Evolutionary conservation across 768 basidiomycete species (phyloP), one percentile per base, ranked within the genome.

Genomic region (Lactifluus volemus): DNA sequence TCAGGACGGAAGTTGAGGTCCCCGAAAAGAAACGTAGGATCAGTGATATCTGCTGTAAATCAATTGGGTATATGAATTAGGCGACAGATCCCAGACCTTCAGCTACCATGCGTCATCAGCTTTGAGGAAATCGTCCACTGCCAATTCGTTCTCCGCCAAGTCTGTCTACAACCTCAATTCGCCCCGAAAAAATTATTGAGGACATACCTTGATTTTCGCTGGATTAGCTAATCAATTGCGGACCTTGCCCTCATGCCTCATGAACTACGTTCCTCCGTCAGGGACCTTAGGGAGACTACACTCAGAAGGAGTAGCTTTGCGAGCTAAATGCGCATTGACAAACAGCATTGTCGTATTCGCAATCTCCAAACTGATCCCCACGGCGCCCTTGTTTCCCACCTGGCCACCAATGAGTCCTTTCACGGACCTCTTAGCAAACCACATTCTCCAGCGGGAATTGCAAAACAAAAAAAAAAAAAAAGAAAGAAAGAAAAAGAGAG

Each of bases 1-100:
- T 95, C 86, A 52, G 97, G 74, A 38, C 95, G 81, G 69, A 97
- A 97, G 72, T 96, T 98, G 51, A 94, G 81, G 71, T 97, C 95
- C 3, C 94, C 95, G 66, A 84, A 90, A 48, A 95, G 78, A 70
- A 96, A 97, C 0, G 88, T 83, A 65, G 81, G 84, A 68, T 96
- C 92, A 0, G 90, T 92, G 49, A 92, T 73, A 68, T 96, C 92
- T 85, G 65, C 49, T 67, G 19, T 58, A 25, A 57, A 41, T 34
- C 38, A 14, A 54, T 47, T 47, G 49, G 12, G 44, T 67, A 19
- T 45, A 19, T 15, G n/a, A 30, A 45, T 25, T 38, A 55, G 42
- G 29, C 67, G 53, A 19, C 42, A 61, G 62, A 65, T 54, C 5
- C 32, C 57, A 59, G 51, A 87, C 89, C 89, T 84, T 92, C 90